Evolutionary conservation across 148 eudicot species (phyloP).

Genomic region (Diospyros lotus): DNA sequence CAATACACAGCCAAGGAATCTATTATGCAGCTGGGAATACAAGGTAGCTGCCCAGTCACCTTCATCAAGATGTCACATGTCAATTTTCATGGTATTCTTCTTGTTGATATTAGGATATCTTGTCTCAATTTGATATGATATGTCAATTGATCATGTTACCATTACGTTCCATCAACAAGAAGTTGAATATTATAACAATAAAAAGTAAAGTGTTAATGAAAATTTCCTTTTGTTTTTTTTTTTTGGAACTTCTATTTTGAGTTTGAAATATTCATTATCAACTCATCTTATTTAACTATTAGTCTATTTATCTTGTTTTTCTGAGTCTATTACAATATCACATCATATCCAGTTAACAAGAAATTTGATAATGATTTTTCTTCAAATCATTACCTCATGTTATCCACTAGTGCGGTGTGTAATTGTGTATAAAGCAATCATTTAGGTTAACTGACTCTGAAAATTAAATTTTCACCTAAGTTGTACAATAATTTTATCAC

Average conservation of each 20-base stretch:
- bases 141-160: conserved; percentile 1
- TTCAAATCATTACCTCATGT: background rate
- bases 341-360: background rate
- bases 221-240: background rate
- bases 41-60: conserved; percentile 72
- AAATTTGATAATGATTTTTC: background rate
- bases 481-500: too few relatives aligned
- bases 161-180: conserved; percentile 4
- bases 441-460: background rate
- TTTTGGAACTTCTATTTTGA: background rate
- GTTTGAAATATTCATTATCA: background rate
- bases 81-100: conserved; percentile 38
- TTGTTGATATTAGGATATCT: conserved; percentile 38
- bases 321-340: background rate
- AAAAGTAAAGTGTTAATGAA: background rate
- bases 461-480: too few relatives aligned
- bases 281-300: background rate
- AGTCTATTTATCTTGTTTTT: too few relatives aligned
- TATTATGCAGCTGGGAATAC: conserved; percentile 24
- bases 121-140: conserved; percentile 18
- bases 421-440: background rate
- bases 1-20: conserved; percentile 24
- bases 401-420: background rate
- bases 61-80: conserved; percentile 37
- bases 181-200: conserved; percentile 6